Evolutionary conservation across 257 asterid genomes (phyloP), one percentile per base, ranked within the genome.

Genomic region (Leptodermis oblonga): DNA sequence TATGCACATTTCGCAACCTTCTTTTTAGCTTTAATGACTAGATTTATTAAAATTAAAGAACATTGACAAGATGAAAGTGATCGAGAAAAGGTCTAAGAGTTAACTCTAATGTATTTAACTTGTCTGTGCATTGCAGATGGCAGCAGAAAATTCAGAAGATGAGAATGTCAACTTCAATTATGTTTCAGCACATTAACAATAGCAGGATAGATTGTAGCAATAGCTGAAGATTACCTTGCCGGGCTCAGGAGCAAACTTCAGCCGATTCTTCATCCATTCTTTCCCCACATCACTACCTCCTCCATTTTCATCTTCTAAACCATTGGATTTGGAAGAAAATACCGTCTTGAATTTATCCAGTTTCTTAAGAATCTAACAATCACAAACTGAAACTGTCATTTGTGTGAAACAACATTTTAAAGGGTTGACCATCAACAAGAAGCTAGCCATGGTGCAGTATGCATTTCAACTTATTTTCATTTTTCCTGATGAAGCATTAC

Each of bases 181-280:
- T 37, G 5, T 28, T 62, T 11, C 31, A 22, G 23, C 13, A 17
- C 36, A 62, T 11, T 39, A n/a, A 28, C 15, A 46, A 30, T 45
- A 34, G 7, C 9, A 36, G 15, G 59, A 39, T 25, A 37, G 63
- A 60, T 23, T n/a, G 13, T 20, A 69, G 63, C 49, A 45, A 74
- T 26, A 66, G 62, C 22, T 31, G 53, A 78, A 70, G 54, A 62
- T 60, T 79, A 89, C 97, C 97, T 94, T 91, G 72, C 87, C 85
- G 72, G 78, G 75, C 77, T 91, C 99, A 30, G 86, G 86, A 74
- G 88, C 82, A 84, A 94, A 94, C 77, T 86, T 77, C 67, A 94
- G 83, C 68, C 63, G 69, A 62, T 62, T 81, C 37, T 80, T 82
- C 85, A 80, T 83, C 99, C 97, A 91, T 68, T 79, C 85, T 46